Percentiles rank a stretch among this genome's conserved stretches.
Conservation (phyloP, 2,329 filamentous ascomycete genomes). For the Neocucurbitaria cava region DNA sequence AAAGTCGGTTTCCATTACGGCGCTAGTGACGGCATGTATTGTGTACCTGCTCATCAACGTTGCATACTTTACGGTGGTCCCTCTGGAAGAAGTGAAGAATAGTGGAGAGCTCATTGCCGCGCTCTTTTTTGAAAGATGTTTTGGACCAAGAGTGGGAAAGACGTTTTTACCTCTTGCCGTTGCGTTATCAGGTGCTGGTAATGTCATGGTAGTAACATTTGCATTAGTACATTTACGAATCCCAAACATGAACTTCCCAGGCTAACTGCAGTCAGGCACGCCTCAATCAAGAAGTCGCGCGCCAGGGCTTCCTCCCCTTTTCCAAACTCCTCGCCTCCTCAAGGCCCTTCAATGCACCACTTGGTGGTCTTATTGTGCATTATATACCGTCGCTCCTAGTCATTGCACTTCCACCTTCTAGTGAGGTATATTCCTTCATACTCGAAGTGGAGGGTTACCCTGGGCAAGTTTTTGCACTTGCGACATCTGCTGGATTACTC, state of each 20-base stretch:
- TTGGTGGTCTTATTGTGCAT: conserved; percentile 72
- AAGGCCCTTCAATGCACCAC: conserved; percentile 69
- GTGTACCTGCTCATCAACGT: conserved; percentile 74
- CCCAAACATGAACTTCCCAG: not conserved
- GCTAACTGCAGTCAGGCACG: conserved; percentile 59
- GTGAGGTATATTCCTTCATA: conserved; percentile 75
- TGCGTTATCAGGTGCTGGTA: conserved; percentile 71
- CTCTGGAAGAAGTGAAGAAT: conserved; percentile 69
- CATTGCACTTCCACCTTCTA: conserved; percentile 69
- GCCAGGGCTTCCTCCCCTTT: conserved; percentile 74
- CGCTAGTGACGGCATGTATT: conserved; percentile 66
- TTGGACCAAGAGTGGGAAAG: conserved; percentile 65
- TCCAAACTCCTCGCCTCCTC: conserved; percentile 67
- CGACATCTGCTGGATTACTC: conserved; percentile 64
- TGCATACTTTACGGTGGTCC: conserved; percentile 69
- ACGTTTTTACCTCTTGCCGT: conserved; percentile 68
- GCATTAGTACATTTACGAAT: conserved; percentile 64
- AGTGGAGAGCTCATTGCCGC: conserved; percentile 73
- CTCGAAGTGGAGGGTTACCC: conserved; percentile 75
- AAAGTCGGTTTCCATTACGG: conserved; percentile 66
- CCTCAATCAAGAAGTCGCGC: conserved; percentile 74
- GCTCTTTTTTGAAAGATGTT: conserved; percentile 69
- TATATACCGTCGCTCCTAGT: conserved; percentile 73
- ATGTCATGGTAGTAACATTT: conserved; percentile 77
- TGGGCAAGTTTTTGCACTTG: conserved; percentile 66